Conservation (phyloP, 1,284 basidiomycete genomes). For the Xerocomus amazonicus region DNA sequence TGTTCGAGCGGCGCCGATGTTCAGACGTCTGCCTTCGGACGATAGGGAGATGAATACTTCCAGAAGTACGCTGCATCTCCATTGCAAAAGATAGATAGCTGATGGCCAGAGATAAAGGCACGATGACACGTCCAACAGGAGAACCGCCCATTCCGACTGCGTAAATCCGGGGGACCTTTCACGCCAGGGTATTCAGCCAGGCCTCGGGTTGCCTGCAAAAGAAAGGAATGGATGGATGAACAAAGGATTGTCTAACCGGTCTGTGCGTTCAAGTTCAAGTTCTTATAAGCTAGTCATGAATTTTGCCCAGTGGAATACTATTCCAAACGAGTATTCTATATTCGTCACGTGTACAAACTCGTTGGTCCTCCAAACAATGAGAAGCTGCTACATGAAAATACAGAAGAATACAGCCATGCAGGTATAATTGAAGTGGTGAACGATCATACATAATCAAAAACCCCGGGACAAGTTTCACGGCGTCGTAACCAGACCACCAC, state of each 20-base stretch:
- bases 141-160: slow-evolving; percentile 10
- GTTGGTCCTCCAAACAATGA: too few species aligned
- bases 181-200: neutral
- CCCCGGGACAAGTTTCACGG: slow-evolving; percentile 16
- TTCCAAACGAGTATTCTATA: too few species aligned
- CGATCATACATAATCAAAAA: neutral
- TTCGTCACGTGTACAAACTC: slow-evolving; percentile 1
- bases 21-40: slow-evolving; percentile 4
- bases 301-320: too few species aligned
- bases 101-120: slow-evolving; percentile 8
- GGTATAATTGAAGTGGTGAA: neutral
- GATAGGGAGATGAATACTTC: slow-evolving; percentile 28
- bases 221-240: neutral
- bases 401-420: neutral
- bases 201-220: neutral
- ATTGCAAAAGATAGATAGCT: slow-evolving; percentile 1
- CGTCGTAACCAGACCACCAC: slow-evolving; percentile 25
- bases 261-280: neutral
- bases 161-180: neutral
- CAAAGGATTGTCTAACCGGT: neutral
- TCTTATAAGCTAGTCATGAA: too few species aligned
- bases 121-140: slow-evolving; percentile 7
- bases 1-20: slow-evolving; percentile 13
- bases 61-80: slow-evolving; percentile 3
- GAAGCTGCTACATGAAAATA: too few species aligned